Evolutionary conservation across 768 basidiomycete genomes (phyloP), one percentile per base, ranked within the genome.

Genomic region (Leccinum imitatum): DNA sequence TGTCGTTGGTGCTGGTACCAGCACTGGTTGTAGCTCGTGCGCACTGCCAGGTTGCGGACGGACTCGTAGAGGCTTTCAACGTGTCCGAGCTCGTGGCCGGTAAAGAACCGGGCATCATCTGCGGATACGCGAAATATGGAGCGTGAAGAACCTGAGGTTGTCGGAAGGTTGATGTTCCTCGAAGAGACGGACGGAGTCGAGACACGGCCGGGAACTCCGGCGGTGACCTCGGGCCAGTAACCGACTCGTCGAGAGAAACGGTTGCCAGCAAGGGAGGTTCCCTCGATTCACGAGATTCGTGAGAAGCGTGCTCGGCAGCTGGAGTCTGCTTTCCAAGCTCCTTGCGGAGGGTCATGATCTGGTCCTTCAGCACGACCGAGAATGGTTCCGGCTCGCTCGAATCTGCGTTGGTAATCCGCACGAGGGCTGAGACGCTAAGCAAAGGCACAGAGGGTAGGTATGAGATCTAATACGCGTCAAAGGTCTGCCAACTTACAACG

Each of bases 351-450:
- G 71, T 66, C 61, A 80, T 77, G 72, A 94, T 85, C 69, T 90
- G 85, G 1, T 62, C 67, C 71, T 82, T 82, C 50, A 94, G 63
- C 4, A 83, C 65, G 7, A 65, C 64, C 2, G 69, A 73, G 67
- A 94, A 93, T 2, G 76, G 56, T 7, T 79, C 77, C 59, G 79
- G 81, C 41, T 83, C 76, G 14, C 78, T 69, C 4, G 79, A 80
- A 23, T 82, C 79, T 41, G 78, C 78, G 25, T 77, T 78, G 6
- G 84, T 86, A 15, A 93, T 72, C 11, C 79, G 79, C 27, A 93
- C 85, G n/a, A 93, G 79, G 3, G 87, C 77, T 4, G 91, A 87
- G 17, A 93, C 86, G 68, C 91, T 92, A 63, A 13, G 57, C 35
- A 39, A 27, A 46, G 30, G 14, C 0, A 51, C 48, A 37, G 7